Evolutionary conservation across 768 basidiomycete species (phyloP).

Genomic region (Rhodosporidiobolus odoratus): DNA sequence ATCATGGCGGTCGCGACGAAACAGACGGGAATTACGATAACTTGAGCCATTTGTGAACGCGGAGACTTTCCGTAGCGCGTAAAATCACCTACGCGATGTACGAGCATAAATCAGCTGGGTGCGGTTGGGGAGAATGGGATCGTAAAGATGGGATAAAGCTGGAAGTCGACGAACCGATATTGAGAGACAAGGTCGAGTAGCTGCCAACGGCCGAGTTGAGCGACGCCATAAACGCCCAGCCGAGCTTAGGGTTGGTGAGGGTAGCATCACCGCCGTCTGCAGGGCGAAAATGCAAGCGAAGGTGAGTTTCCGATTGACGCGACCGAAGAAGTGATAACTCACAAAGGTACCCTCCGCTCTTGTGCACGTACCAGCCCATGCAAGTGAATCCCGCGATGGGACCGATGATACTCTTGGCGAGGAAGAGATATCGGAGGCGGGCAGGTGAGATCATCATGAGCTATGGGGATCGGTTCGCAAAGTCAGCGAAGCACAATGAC

Average conservation of each 20-base stretch:
- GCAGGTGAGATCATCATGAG: slow-evolving; percentile 38
- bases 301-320: neutral
- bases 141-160: neutral
- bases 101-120: neutral
- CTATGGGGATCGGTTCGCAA: neutral
- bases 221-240: slow-evolving; percentile 72
- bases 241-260: neutral
- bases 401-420: slow-evolving; percentile 44
- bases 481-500: neutral
- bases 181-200: slow-evolving; percentile 50
- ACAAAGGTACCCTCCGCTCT: slow-evolving; percentile 40
- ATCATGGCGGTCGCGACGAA: slow-evolving; percentile 36
- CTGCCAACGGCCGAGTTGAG: slow-evolving; percentile 72
- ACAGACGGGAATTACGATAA: slow-evolving; percentile 30
- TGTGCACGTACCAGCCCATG: slow-evolving; percentile 44
- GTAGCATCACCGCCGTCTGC: slow-evolving; percentile 6
- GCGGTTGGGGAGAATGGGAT: neutral
- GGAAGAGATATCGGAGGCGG: slow-evolving; percentile 46
- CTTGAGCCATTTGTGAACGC: slow-evolving; percentile 10
- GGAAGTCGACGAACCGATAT: slow-evolving; percentile 5
- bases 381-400: slow-evolving; percentile 43
- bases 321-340: neutral
- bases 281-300: neutral
- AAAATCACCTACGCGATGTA: slow-evolving; percentile 10
- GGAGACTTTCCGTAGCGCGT: slow-evolving; percentile 6